Base-by-base conservation (phyloP, 2,329 filamentous ascomycete species). In the Fusarium citri region DNA sequence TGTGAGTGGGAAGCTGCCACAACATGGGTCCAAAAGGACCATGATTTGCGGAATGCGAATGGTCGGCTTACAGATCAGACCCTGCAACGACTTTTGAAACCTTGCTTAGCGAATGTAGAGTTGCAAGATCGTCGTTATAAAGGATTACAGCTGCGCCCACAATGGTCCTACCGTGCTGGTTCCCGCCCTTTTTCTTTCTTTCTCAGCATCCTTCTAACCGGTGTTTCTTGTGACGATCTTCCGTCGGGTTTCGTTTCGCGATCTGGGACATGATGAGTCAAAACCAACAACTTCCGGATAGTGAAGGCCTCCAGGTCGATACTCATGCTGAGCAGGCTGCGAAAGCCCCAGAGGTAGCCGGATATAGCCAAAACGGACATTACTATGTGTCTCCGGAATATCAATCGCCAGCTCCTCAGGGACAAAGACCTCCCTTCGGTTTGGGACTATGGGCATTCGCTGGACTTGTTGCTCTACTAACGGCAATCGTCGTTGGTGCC, bases 271-370 rank as follows among this genome's bases (percentile, higher is more conserved):
- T 20, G 16, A 70, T 70, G 67, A 67, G 60, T 53, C 68, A 70
- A 43, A 47, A 48, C 1, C 54, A 56, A 50, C 54, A 49, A 8
- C 42, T 59, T 15, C 50, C 60, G 6, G 68, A 70, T 1, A 70
- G 64, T 11, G 68, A 70, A 18, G 68, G 68, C 51, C 68, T 70
- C 1, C 68, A 70, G 68, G 68, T 70, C 41, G 55, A 71, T 7
- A 49, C 46, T 2, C 30, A 64, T n/a, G 31, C 37, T 10, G 57
- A 70, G 18, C 58, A 50, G 15, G 63, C 63, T 8, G 68, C 67
- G 3, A 71, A 61, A 23, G 68, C 68, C 22, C 68, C 68, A 1
- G 68, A 71, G 8, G 55, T 71, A 9, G 64, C 51, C 22, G 30
- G 16, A 14, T 58, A 71, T 15, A 18, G 26, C 2, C 53, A 46